Percentiles rank a stretch among this genome's conserved stretches.
phyloP scores from a whole-genome alignment of 1,139 yeast species.

The Starmera stellimalicola region DNA sequence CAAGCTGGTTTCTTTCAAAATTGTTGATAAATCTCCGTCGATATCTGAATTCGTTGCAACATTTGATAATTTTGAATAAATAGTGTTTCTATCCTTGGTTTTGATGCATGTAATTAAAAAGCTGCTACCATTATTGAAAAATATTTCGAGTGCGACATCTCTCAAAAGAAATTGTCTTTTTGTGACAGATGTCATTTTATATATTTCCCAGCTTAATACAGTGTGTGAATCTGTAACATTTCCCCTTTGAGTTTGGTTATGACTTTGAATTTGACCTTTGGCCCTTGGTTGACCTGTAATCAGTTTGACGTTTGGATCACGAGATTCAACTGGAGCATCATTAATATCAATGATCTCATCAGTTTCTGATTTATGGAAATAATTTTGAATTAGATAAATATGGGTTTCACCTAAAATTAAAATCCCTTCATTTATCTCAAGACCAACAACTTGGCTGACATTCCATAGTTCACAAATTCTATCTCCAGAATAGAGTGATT shows the following conservation, averaged over 20 bases:
- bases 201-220: slow-evolving; percentile 46
- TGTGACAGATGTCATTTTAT: slow-evolving; percentile 50
- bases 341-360: slow-evolving; percentile 58
- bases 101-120: slow-evolving; percentile 49
- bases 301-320: slow-evolving; percentile 61
- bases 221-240: slow-evolving; percentile 28
- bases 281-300: slow-evolving; percentile 31
- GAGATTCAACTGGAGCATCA: slow-evolving; percentile 48
- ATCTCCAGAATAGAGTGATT: slow-evolving; percentile 65
- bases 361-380: slow-evolving; percentile 44
- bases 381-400: slow-evolving; percentile 60
- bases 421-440: slow-evolving; percentile 65
- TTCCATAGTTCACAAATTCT: slow-evolving; percentile 64
- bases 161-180: slow-evolving; percentile 66
- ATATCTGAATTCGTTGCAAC: slow-evolving; percentile 35
- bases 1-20: slow-evolving; percentile 36
- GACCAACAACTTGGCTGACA: slow-evolving; percentile 61
- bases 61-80: slow-evolving; percentile 38
- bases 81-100: slow-evolving; percentile 42
- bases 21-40: slow-evolving; percentile 43
- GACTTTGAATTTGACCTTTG: slow-evolving; percentile 21
- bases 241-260: slow-evolving; percentile 13
- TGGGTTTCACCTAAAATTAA: slow-evolving; percentile 57
- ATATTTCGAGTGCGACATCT: slow-evolving; percentile 71
- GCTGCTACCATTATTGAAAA: slow-evolving; percentile 65